These are phyloP conservation scores for Penicillium atrosanguineum DNA, from an alignment of 495 filamentous ascomycete species.

Conservation along the genomic window DNA sequence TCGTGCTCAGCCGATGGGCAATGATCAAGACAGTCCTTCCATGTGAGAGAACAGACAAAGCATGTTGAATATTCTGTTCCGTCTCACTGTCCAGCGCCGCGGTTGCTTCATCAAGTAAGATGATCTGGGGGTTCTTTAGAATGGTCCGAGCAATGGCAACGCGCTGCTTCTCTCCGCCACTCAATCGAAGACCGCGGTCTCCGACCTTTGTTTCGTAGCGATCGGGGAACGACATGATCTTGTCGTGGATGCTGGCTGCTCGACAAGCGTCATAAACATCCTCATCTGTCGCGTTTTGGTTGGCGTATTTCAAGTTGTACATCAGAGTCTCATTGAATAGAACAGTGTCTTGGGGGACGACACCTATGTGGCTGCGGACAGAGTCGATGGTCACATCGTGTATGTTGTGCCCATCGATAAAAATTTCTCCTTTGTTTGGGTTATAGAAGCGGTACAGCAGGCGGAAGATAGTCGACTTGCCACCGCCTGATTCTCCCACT, in stretches of 20 bases:
- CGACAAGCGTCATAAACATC: slow-evolving; percentile 70
- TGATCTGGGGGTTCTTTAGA: slow-evolving; percentile 46
- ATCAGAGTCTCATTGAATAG: slow-evolving; percentile 73
- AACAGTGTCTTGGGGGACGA: slow-evolving; percentile 67
- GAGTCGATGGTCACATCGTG: slow-evolving; percentile 63
- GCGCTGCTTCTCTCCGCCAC: slow-evolving; percentile 72
- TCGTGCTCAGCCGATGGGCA: slow-evolving; percentile 75
- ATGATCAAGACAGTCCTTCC: slow-evolving; percentile 34
- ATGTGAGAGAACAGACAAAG: slow-evolving; percentile 31
- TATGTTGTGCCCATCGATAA: slow-evolving; percentile 75
- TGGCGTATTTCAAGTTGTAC: slow-evolving; percentile 70
- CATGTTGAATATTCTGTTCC: slow-evolving; percentile 49
- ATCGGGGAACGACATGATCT: slow-evolving; percentile 63
- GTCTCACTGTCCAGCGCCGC: slow-evolving; percentile 54
- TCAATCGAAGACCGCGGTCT: slow-evolving; percentile 64
- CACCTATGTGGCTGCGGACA: slow-evolving; percentile 63
- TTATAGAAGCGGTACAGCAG: slow-evolving; percentile 73
- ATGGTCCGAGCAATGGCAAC: slow-evolving; percentile 70
- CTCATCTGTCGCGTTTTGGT: slow-evolving; percentile 56
- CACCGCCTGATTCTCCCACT: slow-evolving; percentile 73
- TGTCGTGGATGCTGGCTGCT: slow-evolving; percentile 67
- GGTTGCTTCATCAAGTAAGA: slow-evolving; percentile 60
- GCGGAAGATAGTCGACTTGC: slow-evolving; percentile 75
- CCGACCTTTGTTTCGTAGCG: slow-evolving; percentile 61
- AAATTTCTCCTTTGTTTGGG: slow-evolving; percentile 57